Percentiles rank a stretch among this genome's conserved stretches.
Conservation (phyloP, 2,329 filamentous ascomycete genomes). For the Elsinoe australis region DNA sequence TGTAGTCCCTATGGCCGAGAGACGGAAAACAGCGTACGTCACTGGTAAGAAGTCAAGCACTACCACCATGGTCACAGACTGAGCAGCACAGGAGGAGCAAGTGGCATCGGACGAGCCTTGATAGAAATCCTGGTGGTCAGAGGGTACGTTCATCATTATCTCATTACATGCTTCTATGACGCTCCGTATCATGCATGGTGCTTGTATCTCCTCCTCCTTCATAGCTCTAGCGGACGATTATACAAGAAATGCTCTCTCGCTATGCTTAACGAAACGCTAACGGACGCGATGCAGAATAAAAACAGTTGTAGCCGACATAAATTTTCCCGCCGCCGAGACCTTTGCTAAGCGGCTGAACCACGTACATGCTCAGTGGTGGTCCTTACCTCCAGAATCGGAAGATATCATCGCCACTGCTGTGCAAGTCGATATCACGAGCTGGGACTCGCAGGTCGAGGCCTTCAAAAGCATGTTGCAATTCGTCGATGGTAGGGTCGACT, state of each 20-base stretch:
- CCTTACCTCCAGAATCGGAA: background rate
- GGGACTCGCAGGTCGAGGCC: constrained; percentile 33
- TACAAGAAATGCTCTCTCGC: background rate
- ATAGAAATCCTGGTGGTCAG: constrained; percentile 26
- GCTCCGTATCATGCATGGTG: background rate
- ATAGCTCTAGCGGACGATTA: background rate
- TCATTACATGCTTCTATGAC: constrained; percentile 6
- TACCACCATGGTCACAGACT: background rate
- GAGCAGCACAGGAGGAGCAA: constrained; percentile 22
- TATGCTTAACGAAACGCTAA: background rate
- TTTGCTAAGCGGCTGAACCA: constrained; percentile 24
- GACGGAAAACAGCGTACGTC: constrained; percentile 24
- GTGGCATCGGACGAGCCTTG: constrained; percentile 33
- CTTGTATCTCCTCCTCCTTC: background rate
- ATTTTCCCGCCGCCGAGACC: constrained; percentile 26
- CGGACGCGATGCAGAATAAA: constrained; percentile 2
- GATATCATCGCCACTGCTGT: constrained; percentile 22
- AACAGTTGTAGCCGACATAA: constrained; percentile 41
- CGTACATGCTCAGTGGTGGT: background rate
- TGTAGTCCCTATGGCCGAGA: too few relatives aligned
- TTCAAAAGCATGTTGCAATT: constrained; percentile 31
- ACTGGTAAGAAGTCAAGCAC: constrained; percentile 11
- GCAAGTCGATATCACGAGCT: constrained; percentile 30
- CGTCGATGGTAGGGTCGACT: constrained; percentile 32
- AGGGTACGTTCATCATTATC: constrained; percentile 20